A percentile compares a stretch with the other conserved stretches of the same genome.
Conservation (phyloP, 129 eudicot species). For the Arctium lappa region DNA sequence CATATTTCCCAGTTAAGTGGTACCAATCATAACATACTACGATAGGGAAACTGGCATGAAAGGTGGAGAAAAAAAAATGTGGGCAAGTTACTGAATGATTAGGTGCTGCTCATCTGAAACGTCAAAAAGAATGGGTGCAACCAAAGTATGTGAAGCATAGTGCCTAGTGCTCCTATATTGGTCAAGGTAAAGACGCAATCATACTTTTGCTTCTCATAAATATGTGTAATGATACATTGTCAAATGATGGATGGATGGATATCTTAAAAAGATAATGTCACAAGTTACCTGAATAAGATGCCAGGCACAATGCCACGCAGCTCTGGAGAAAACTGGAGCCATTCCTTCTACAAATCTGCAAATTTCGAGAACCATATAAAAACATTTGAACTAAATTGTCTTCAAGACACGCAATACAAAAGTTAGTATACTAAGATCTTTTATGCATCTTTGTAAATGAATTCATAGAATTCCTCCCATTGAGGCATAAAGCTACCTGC, state of each 20-base stretch:
- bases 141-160: not conserved
- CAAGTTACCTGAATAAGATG: constrained; percentile 82
- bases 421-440: not conserved
- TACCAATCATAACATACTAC: not conserved
- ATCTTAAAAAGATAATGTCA: not conserved
- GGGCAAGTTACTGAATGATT: not conserved
- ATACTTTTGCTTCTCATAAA: not conserved
- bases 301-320: constrained; percentile 98
- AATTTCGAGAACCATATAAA: not conserved
- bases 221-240: not conserved
- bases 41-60: not conserved
- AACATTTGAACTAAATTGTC: not conserved
- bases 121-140: not conserved
- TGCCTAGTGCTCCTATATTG: not conserved
- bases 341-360: constrained; percentile 97
- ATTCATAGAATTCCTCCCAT: not conserved
- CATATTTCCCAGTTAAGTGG: not conserved
- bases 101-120: not conserved
- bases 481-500: not conserved
- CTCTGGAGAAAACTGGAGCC: constrained; percentile 97
- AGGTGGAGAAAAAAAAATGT: not conserved
- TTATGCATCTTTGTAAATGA: not conserved
- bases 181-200: not conserved
- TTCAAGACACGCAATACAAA: not conserved
- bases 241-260: not conserved